Evolutionary conservation across 331 rosid species (phyloP).

Genomic region (Quercus phellos): DNA sequence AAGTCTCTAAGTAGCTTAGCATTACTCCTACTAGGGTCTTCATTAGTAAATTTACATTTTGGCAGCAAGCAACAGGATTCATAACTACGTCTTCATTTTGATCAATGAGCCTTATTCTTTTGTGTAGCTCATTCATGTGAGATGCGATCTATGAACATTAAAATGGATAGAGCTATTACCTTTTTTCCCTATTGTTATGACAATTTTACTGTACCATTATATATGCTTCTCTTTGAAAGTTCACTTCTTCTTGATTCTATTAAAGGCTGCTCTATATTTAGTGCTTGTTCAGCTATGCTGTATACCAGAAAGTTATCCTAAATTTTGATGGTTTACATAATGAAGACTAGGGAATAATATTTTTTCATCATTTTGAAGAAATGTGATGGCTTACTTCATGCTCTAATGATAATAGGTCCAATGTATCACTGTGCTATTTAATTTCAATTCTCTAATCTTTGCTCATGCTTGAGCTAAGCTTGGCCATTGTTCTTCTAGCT

Average conservation of each 20-base stretch:
- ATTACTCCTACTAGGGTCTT: background rate
- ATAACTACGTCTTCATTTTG: background rate
- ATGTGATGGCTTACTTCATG: background rate
- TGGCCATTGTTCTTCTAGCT: background rate
- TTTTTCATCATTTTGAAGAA: background rate
- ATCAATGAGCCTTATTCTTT: background rate
- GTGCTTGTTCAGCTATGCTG: background rate
- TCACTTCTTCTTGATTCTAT: background rate
- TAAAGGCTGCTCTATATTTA: background rate
- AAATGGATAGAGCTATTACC: background rate
- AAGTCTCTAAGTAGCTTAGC: background rate
- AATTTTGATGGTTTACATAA: background rate
- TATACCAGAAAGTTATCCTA: background rate
- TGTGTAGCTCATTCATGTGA: background rate
- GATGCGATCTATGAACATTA: background rate
- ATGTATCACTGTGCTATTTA: background rate
- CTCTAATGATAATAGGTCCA: background rate
- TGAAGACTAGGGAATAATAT: background rate
- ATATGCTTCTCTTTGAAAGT: background rate
- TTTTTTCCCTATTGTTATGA: background rate
- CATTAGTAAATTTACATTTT: background rate
- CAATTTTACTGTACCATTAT: background rate
- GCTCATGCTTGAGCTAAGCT: background rate
- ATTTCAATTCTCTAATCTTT: background rate
- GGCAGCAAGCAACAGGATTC: background rate